These are phyloP conservation scores for Sanghuangporus weigelae DNA, from an alignment of 1,284 basidiomycete species.

Conservation along the genomic window DNA sequence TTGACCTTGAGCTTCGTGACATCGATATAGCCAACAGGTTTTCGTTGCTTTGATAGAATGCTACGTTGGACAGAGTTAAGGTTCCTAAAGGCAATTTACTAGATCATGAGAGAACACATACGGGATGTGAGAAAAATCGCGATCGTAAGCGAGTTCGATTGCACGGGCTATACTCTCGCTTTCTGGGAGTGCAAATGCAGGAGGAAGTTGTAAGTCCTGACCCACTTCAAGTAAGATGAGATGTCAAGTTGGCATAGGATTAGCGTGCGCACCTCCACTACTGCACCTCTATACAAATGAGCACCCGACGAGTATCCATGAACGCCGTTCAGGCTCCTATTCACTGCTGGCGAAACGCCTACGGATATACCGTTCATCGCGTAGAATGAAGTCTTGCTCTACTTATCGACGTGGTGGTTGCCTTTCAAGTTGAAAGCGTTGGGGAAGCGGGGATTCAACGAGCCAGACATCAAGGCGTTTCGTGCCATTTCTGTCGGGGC, in stretches of 20 bases:
- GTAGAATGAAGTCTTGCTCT: background rate
- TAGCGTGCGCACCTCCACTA: slow-evolving; percentile 60
- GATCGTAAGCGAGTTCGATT: slow-evolving; percentile 82
- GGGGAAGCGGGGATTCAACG: background rate
- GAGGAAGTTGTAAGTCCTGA: slow-evolving; percentile 84
- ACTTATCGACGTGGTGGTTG: background rate
- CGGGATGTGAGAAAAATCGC: slow-evolving; percentile 90
- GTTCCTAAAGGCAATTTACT: background rate
- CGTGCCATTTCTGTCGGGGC: background rate
- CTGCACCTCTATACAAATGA: slow-evolving; percentile 75
- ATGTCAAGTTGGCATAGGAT: background rate
- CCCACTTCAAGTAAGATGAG: background rate
- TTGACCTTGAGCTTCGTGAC: slow-evolving; percentile 67
- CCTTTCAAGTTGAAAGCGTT: background rate
- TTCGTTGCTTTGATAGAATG: slow-evolving; percentile 66
- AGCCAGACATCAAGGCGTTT: background rate
- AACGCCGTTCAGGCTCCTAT: background rate
- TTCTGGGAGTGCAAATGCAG: slow-evolving; percentile 78
- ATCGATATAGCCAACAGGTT: slow-evolving; percentile 80
- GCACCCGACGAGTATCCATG: background rate
- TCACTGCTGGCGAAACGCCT: background rate
- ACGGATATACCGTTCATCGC: background rate
- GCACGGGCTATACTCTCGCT: slow-evolving; percentile 68
- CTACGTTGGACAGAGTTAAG: slow-evolving; percentile 35
- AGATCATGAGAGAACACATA: slow-evolving; percentile 31